Evolutionary conservation across 768 basidiomycete species (phyloP), one percentile per base, ranked within the genome.

Genomic region (Pulveroboletus ravenelii): DNA sequence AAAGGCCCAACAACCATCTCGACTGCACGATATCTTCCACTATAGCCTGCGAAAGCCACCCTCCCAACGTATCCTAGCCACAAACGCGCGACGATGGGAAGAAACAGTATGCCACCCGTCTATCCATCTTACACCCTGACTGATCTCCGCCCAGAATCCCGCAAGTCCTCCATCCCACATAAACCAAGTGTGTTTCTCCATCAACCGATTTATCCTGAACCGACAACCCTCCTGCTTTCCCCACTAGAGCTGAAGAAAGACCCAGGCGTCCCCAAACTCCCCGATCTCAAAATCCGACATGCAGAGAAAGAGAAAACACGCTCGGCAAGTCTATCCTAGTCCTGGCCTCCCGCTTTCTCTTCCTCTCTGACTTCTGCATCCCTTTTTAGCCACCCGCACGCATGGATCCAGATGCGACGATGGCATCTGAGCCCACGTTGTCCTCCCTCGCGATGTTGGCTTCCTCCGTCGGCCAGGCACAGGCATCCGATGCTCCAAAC

Each of bases 241-340:
- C 18, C 36, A 14, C 17, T 5, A 92, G 90, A 87, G 63, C 72
- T 92, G 36, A 92, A 88, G 70, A 93, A 90, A 63, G 93, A 95
- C 65, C 87, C 89, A 32, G 93, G 92, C 15, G 73, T 96, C 2
- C 93, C 93, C 6, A 83, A 87, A 61, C 78, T 95, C 2, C 85
- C 89, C 14, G 76, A 82, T 69, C 71, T 88, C 42, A 89, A 89
- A 71, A 70, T 72, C 30, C 72, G 76, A 51, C 78, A 79, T 70
- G 74, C 74, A 48, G 76, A 72, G 35, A 79, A 76, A 50, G 73
- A 76, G 37, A 75, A 72, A 47, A 68, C 69, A 18, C 73, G 68
- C 20, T 61, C 68, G 36, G 78, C 74, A 55, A 47, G 75, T 75
- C 38, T 10, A 23, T 23, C 32, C 15, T 10, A 14, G n/a, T 41